phyloP scores from a whole-genome alignment of 2,329 filamentous ascomycete genomes.

The Paracorniculantispora psalliotae region DNA sequence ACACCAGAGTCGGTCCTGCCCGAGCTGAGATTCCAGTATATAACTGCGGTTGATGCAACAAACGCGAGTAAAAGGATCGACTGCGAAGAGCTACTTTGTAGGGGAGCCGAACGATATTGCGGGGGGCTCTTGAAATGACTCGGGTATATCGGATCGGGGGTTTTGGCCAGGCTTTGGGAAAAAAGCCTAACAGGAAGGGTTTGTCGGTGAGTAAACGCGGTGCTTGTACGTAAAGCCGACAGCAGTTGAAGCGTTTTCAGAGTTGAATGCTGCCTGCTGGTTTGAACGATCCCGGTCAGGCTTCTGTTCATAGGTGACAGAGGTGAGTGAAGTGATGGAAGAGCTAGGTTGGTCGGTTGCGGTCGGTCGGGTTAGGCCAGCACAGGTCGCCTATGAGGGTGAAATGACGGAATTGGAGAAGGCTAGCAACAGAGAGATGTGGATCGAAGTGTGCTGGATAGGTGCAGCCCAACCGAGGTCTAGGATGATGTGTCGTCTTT shows the following conservation, averaged over 20 bases:
- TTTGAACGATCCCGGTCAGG: background rate
- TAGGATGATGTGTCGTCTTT: background rate
- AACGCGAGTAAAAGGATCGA: background rate
- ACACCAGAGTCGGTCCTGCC: background rate
- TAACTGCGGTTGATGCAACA: background rate
- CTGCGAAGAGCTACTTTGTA: conserved; percentile 4
- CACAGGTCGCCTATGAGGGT: background rate
- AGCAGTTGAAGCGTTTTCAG: background rate
- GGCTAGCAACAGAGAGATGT: background rate
- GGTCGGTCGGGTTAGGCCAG: background rate
- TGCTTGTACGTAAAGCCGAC: background rate
- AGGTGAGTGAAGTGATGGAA: background rate
- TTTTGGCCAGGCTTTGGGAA: background rate
- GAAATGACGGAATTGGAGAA: background rate
- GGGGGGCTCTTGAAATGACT: background rate
- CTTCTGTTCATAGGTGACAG: conserved; percentile 3
- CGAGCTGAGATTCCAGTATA: background rate
- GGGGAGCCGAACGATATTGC: background rate
- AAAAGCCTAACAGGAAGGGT: background rate
- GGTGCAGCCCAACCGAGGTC: background rate
- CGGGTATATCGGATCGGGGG: background rate
- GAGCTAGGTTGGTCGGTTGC: background rate
- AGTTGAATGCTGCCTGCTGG: background rate
- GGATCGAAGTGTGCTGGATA: background rate
- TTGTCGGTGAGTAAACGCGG: background rate